These are phyloP conservation scores for Polymyxa betae DNA, from an alignment of 208 protist species.

Conservation along the genomic window DNA sequence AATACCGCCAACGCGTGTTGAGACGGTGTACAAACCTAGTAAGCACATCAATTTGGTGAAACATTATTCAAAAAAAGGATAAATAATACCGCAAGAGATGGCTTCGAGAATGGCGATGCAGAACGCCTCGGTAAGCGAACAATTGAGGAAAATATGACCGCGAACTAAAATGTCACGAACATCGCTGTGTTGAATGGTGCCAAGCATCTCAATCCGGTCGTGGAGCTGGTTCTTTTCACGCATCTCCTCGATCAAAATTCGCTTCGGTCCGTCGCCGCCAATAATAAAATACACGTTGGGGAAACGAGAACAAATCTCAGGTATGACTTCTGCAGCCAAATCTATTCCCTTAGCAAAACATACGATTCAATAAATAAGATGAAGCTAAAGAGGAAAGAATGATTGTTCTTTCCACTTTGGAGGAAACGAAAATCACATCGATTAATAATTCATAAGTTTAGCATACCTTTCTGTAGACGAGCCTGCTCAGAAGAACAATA, in stretches of 20 bases:
- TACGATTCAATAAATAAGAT: too few relatives aligned
- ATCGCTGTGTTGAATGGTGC: conserved; percentile 76
- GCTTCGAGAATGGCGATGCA: conserved; percentile 98
- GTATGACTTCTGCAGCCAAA: conserved; percentile 92
- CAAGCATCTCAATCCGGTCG: conserved; percentile 91
- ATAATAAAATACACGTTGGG: conserved; percentile 91
- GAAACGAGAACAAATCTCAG: conserved; percentile 87
- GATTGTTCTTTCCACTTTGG: neutral
- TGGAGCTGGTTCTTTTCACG: conserved; percentile 85
- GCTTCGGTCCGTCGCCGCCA: conserved; percentile 93
- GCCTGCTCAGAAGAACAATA: conserved; percentile 90
- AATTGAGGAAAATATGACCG: conserved; percentile 97
- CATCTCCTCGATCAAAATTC: conserved; percentile 92
- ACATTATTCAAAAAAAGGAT: neutral
- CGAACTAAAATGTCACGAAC: conserved; percentile 80
- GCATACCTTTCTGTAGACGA: conserved; percentile 75
- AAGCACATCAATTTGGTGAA: neutral
- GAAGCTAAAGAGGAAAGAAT: conserved; percentile 1
- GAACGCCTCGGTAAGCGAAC: conserved; percentile 96
- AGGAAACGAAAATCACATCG: too few relatives aligned
- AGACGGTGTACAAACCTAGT: conserved; percentile 68
- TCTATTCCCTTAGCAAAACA: conserved; percentile 90
- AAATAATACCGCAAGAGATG: conserved; percentile 15
- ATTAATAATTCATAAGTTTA: too few relatives aligned
- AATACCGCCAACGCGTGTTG: conserved; percentile 94